Base-by-base conservation (phyloP, 1,284 basidiomycete genomes). In the Papiliotrema terrestris region DNA sequence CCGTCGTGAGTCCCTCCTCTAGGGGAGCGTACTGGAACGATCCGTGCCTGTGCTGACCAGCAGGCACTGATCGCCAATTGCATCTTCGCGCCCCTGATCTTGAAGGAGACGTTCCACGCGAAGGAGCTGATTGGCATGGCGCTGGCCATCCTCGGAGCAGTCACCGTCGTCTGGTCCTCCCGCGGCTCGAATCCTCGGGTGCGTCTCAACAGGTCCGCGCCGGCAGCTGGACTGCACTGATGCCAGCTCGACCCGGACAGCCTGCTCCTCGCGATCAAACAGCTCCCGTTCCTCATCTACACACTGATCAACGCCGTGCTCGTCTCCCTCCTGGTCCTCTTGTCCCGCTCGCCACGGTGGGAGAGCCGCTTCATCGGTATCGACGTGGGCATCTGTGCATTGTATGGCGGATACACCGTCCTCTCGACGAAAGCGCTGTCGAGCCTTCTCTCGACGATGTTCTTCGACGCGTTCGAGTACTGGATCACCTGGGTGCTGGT, bases 341-440 rank as follows among this genome's bases (percentile, higher is more conserved):
- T 78, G 1, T 80, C 81, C 0, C 77, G 88, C 2, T 88, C 88
- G 1, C 80, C 84, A 55, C 78, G 82, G 1, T 71, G 81, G 3
- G 93, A 90, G 0, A 82, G 81, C 61, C 79, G 80, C 20, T 86
- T 82, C 73, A 88, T 96, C 1, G 84, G 88, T 57, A 82, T 97
- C 52, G 94, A 98, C 72, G 82, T 98, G 15, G 91, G 91, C 32
- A 65, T 69, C 3, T 74, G 72, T 38, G 71, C 73, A 9, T 60
- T 76, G 4, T 76, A 74, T 87, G 91, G 92, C 25, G 94, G 91
- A 4, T 97, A 94, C 73, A 97, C 94, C 1, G 94, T 97, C 0
- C 80, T 98, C 2, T 86, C 91, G 0, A 98, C 95, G 1, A 98
- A 98, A 71, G 94, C 89, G 1, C 77, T 96, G 38, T 94, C 91